A percentile compares a stretch with the other conserved stretches of the same genome.
Conservation (phyloP, 805 yeast species). For the Grigorovia transvaalensis region DNA sequence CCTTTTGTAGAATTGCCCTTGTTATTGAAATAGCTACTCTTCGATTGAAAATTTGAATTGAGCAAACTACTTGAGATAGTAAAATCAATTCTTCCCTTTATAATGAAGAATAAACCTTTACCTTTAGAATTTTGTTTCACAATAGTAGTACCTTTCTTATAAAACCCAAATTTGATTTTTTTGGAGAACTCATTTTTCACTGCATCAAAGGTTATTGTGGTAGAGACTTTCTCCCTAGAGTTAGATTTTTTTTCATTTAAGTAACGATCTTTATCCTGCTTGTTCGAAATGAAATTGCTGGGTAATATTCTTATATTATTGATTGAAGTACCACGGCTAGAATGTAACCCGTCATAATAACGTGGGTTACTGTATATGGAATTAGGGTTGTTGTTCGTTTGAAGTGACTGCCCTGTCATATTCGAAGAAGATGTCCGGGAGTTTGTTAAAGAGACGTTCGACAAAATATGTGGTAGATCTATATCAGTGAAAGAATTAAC, state of each 20-base stretch:
- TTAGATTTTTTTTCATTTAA: constrained; percentile 9
- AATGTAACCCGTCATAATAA: constrained; percentile 1
- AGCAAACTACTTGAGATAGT: constrained; percentile 2
- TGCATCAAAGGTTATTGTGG: constrained; percentile 34
- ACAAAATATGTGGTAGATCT: neutral
- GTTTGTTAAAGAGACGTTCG: neutral
- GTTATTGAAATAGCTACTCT: neutral
- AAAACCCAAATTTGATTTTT: constrained; percentile 44
- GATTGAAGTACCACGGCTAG: constrained; percentile 8
- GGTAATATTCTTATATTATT: constrained; percentile 18
- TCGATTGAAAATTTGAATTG: neutral
- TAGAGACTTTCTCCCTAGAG: constrained; percentile 17
- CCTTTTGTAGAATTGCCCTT: neutral
- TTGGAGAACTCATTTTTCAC: constrained; percentile 52
- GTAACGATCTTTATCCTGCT: neutral
- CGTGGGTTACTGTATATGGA: neutral
- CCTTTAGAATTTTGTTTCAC: constrained; percentile 56
- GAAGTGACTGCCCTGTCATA: constrained; percentile 1
- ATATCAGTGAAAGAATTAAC: neutral
- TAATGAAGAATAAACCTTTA: constrained; percentile 69
- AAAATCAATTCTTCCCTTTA: constrained; percentile 70
- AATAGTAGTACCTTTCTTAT: constrained; percentile 43
- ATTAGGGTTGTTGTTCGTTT: neutral
- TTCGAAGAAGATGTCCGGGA: constrained; percentile 11
- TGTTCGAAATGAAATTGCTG: constrained; percentile 7